These are phyloP conservation scores for Begonia peltatifolia DNA, from an alignment of 306 rosid genomes.

Conservation along the genomic window DNA sequence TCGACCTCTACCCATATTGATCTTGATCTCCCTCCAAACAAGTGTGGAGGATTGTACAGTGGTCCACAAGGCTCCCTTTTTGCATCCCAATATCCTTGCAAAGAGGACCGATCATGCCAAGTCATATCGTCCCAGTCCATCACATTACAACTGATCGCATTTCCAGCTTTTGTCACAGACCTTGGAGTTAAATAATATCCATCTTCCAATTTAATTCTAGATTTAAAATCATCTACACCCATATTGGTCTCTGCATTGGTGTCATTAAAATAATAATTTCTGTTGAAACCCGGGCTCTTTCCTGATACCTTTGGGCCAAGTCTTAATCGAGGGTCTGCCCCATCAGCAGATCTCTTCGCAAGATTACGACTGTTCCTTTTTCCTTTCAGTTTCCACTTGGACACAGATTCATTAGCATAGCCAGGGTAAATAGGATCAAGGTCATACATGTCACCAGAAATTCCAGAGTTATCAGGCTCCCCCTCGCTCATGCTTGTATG, in stretches of 20 bases:
- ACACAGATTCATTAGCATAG: constrained; percentile 58
- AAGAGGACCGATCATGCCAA: constrained; percentile 46
- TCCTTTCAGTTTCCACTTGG: constrained; percentile 93
- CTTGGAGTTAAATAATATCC: constrained; percentile 39
- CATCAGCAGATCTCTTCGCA: constrained; percentile 40
- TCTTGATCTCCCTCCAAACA: constrained; percentile 40
- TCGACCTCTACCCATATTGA: constrained; percentile 62
- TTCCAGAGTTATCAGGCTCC: constrained; percentile 50
- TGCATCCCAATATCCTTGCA: constrained; percentile 46
- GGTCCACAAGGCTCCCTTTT: constrained; percentile 28
- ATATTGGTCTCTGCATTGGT: constrained; percentile 25
- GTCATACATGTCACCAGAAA: constrained; percentile 61
- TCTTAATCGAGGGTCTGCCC: constrained; percentile 44
- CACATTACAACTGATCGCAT: constrained; percentile 19
- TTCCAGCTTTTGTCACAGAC: constrained; percentile 30
- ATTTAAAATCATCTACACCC: background rate
- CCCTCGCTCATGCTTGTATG: constrained; percentile 55
- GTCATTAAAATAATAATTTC: constrained; percentile 22
- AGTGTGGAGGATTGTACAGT: constrained; percentile 23
- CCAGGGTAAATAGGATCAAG: constrained; percentile 39
- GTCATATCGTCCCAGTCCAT: constrained; percentile 56
- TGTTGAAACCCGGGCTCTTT: constrained; percentile 13
- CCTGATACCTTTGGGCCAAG: constrained; percentile 18
- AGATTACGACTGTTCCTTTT: constrained; percentile 79
- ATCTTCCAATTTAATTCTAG: constrained; percentile 35